phyloP scores from a whole-genome alignment of 306 rosid genomes.

The Vigna nakashimae region DNA sequence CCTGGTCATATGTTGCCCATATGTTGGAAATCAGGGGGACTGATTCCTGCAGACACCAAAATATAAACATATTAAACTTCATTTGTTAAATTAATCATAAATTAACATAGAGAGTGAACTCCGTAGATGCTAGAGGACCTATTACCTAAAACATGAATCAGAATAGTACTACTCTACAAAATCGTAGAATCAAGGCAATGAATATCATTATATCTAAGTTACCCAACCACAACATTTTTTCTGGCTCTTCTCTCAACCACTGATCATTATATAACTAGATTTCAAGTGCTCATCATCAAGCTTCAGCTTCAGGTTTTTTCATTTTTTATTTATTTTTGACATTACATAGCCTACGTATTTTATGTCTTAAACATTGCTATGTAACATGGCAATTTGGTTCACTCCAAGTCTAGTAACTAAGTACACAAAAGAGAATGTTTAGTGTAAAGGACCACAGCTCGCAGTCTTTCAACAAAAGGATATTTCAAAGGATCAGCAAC shows the following conservation, averaged over 20 bases:
- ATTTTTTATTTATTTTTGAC: constrained; percentile 19
- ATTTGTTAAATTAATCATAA: constrained; percentile 31
- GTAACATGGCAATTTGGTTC: not conserved
- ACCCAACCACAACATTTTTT: constrained; percentile 7
- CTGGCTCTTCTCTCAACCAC: constrained; percentile 5
- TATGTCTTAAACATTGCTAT: constrained; percentile 4
- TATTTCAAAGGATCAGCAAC: constrained; percentile 15
- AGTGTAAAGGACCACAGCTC: not conserved
- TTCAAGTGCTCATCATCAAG: not conserved
- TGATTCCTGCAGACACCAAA: constrained; percentile 62
- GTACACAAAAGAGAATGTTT: not conserved
- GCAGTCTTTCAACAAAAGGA: not conserved
- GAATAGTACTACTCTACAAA: constrained; percentile 17
- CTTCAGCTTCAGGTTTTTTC: constrained; percentile 12
- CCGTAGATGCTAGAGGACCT: constrained; percentile 17
- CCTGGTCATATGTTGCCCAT: constrained; percentile 45
- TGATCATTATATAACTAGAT: constrained; percentile 22
- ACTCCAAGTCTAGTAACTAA: not conserved
- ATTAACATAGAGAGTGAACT: constrained; percentile 17
- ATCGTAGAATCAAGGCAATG: constrained; percentile 31
- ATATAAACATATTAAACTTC: constrained; percentile 30
- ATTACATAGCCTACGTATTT: not conserved
- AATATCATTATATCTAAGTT: constrained; percentile 19
- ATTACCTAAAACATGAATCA: constrained; percentile 13
- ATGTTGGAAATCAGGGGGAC: constrained; percentile 47